Conservation (phyloP, 768 basidiomycete species). For the Guyanaporus albipodus region DNA sequence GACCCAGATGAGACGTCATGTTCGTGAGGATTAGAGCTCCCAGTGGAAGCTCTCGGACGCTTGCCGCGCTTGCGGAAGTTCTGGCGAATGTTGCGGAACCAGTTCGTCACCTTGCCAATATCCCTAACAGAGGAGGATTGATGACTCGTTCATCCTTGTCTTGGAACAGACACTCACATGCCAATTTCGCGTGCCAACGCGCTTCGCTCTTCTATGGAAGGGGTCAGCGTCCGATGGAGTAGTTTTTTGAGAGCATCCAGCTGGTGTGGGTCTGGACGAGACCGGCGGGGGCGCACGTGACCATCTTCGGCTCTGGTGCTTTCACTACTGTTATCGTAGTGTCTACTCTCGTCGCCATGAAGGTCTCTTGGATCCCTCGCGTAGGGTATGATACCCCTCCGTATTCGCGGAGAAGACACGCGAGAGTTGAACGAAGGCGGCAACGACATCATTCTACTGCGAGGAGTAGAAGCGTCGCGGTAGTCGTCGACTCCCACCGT, state of each 20-base stretch:
- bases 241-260: constrained; percentile 71
- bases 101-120: constrained; percentile 80
- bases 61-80: constrained; percentile 70
- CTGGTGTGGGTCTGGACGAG: constrained; percentile 76
- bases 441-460: constrained; percentile 30
- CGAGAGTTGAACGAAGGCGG: constrained; percentile 29
- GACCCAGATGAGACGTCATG: constrained; percentile 52
- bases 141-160: background rate
- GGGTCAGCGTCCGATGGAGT: constrained; percentile 63
- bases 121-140: constrained; percentile 46
- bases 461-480: constrained; percentile 18
- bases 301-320: constrained; percentile 25
- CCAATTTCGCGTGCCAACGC: constrained; percentile 72
- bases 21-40: constrained; percentile 38
- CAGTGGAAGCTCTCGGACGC: constrained; percentile 38
- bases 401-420: constrained; percentile 28
- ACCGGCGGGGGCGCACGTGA: constrained; percentile 58
- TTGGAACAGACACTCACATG: constrained; percentile 47
- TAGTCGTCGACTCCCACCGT: constrained; percentile 16
- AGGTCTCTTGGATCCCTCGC: constrained; percentile 25
- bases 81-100: constrained; percentile 83
- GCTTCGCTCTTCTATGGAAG: constrained; percentile 76
- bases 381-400: constrained; percentile 27
- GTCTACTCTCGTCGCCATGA: constrained; percentile 24
- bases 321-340: constrained; percentile 22